Evolutionary conservation across 495 filamentous ascomycete species (phyloP).

Genomic region (Saxophila tyrrhenica): DNA sequence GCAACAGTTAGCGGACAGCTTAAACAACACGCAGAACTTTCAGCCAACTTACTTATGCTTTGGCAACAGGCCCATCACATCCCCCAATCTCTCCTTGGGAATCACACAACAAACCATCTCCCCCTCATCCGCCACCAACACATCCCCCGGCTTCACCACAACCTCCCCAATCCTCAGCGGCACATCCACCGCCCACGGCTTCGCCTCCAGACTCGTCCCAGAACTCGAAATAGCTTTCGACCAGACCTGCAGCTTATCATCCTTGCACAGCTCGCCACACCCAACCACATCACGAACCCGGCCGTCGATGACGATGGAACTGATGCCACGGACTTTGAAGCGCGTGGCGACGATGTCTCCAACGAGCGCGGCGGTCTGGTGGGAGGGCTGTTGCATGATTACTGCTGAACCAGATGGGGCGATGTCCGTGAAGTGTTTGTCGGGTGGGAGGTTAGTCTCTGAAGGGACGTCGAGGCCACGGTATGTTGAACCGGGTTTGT

Average conservation of each 20-base stretch:
- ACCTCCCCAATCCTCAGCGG: conserved; percentile 40
- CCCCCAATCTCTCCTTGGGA: conserved; percentile 33
- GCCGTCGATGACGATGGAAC: conserved; percentile 47
- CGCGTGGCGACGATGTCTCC: conserved; percentile 58
- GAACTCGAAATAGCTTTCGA: conserved; percentile 45
- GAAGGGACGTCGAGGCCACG: conserved; percentile 24
- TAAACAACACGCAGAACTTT: too few species aligned
- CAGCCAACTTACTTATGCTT: conserved; percentile 33
- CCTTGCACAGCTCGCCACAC: conserved; percentile 29
- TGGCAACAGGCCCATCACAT: conserved; percentile 36
- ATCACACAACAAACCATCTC: conserved; percentile 52
- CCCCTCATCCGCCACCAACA: conserved; percentile 49
- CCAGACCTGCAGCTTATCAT: conserved; percentile 38
- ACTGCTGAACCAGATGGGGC: conserved; percentile 42
- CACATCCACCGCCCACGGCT: conserved; percentile 43
- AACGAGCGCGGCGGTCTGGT: conserved; percentile 51
- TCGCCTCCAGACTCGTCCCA: conserved; percentile 49
- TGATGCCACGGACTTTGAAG: conserved; percentile 43
- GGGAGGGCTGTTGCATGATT: conserved; percentile 46
- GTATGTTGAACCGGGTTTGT: conserved; percentile 1
- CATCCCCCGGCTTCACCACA: conserved; percentile 42
- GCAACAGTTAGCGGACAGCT: too few species aligned
- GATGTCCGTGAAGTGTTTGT: conserved; percentile 51
- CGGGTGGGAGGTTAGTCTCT: conserved; percentile 31
- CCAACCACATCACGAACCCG: conserved; percentile 51